Conservation (phyloP, 495 filamentous ascomycete genomes). For the Sphaerosporella brunnea region DNA sequence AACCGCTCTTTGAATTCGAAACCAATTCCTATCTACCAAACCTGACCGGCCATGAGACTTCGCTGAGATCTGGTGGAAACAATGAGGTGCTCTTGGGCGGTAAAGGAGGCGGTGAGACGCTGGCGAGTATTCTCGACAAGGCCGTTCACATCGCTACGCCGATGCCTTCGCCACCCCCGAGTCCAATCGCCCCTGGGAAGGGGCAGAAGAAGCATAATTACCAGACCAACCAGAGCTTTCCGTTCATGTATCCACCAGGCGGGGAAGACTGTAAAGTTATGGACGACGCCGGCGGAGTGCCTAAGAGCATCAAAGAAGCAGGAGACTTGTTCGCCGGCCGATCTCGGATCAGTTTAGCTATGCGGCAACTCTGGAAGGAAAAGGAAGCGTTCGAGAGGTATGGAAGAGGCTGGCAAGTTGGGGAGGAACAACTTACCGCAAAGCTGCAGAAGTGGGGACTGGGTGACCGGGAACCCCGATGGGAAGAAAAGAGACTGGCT, state of each 20-base stretch:
- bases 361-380: slow-evolving; percentile 88
- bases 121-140: slow-evolving; percentile 75
- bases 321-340: slow-evolving; percentile 76
- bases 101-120: slow-evolving; percentile 16
- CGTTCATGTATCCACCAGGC: slow-evolving; percentile 80
- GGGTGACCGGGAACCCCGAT: slow-evolving; percentile 20
- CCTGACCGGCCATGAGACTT: slow-evolving; percentile 29
- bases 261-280: slow-evolving; percentile 37
- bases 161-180: slow-evolving; percentile 89
- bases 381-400: slow-evolving; percentile 77
- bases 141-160: slow-evolving; percentile 96
- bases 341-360: slow-evolving; percentile 75
- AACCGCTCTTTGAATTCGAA: slow-evolving; percentile 65
- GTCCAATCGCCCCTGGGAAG: slow-evolving; percentile 72
- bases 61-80: slow-evolving; percentile 14
- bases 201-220: slow-evolving; percentile 97
- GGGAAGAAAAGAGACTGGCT: slow-evolving; percentile 42
- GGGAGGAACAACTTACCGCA: slow-evolving; percentile 25
- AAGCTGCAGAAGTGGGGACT: slow-evolving; percentile 26
- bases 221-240: slow-evolving; percentile 96
- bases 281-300: slow-evolving; percentile 72
- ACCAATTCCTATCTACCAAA: slow-evolving; percentile 81
- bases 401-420: slow-evolving; percentile 68
- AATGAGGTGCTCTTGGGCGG: slow-evolving; percentile 19
- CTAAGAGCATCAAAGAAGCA: slow-evolving; percentile 61